Evolutionary conservation across 108 stramenopile species (phyloP).

Genomic region (Cyclotella choctawhatcheeana): DNA sequence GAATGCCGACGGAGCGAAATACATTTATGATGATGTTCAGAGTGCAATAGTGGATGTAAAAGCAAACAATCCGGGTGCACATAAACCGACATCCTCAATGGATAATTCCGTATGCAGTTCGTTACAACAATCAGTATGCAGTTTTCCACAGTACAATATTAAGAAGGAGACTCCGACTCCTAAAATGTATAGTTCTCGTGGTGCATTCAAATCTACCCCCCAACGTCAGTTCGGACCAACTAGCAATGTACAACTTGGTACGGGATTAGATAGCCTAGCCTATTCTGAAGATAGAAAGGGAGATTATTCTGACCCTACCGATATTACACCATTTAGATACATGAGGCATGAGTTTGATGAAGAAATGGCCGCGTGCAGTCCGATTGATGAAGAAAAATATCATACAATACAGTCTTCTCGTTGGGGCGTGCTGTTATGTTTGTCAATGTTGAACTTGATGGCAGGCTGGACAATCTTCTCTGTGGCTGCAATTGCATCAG

Average conservation of each 20-base stretch:
- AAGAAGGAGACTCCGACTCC: not conserved
- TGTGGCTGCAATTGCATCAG: slow-evolving; percentile 75
- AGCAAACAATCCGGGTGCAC: not conserved
- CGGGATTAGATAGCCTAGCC: slow-evolving; percentile 1
- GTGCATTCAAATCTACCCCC: slow-evolving; percentile 8
- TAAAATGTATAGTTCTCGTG: not conserved
- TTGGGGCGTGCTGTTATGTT: slow-evolving; percentile 85
- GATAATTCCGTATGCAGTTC: slow-evolving; percentile 7
- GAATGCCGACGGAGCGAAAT: slow-evolving; percentile 24
- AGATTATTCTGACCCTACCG: not conserved
- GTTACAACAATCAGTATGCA: not conserved
- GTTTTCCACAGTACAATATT: too few relatives aligned
- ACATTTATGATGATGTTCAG: slow-evolving; percentile 19
- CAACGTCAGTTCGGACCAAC: not conserved
- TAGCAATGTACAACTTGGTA: not conserved
- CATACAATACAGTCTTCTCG: slow-evolving; percentile 67
- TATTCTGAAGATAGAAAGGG: slow-evolving; percentile 28
- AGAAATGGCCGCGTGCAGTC: not conserved
- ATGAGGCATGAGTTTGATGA: slow-evolving; percentile 2
- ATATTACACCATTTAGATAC: not conserved
- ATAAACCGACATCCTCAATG: slow-evolving; percentile 12
- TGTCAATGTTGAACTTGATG: slow-evolving; percentile 77
- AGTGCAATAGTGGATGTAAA: slow-evolving; percentile 24
- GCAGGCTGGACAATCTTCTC: slow-evolving; percentile 76
- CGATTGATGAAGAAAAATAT: slow-evolving; percentile 3